Percentiles rank a stretch among this genome's conserved stretches.
These are phyloP conservation scores for Rhizopus stolonifer DNA, from an alignment of 371 early-diverging fungal species.

Conservation along the genomic window DNA sequence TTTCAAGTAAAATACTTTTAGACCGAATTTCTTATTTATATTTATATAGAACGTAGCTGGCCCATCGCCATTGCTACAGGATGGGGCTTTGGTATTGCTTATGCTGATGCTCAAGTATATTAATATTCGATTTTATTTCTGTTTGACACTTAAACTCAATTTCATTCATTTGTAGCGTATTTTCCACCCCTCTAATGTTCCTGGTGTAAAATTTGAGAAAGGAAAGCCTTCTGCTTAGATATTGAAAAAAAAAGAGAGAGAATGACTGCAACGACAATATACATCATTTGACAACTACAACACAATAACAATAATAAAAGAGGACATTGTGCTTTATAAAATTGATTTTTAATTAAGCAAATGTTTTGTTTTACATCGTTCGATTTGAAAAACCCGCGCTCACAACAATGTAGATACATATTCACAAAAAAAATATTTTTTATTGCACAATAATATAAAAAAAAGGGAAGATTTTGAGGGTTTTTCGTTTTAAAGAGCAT, in stretches of 20 bases:
- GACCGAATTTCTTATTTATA: not conserved
- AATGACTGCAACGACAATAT: too few relatives aligned
- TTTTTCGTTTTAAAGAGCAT: too few relatives aligned
- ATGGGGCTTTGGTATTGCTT: conserved; percentile 84
- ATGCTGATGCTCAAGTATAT: conserved; percentile 80
- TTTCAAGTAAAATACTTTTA: not conserved
- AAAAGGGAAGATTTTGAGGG: too few relatives aligned
- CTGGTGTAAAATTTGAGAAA: conserved; percentile 47
- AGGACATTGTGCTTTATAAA: too few relatives aligned
- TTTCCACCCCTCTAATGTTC: conserved; percentile 50
- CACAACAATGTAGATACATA: too few relatives aligned
- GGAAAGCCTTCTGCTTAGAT: conserved; percentile 45
- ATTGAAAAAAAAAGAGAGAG: not conserved
- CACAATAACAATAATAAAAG: not conserved
- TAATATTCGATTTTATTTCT: not conserved
- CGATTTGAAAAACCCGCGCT: too few relatives aligned
- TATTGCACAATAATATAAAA: too few relatives aligned
- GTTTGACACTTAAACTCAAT: not conserved
- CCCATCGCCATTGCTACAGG: conserved; percentile 88
- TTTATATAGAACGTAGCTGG: conserved; percentile 74
- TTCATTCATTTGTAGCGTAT: conserved; percentile 31
- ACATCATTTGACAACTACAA: too few relatives aligned
- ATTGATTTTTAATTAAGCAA: too few relatives aligned
- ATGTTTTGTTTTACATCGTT: too few relatives aligned
- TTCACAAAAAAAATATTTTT: too few relatives aligned